Percentiles rank a stretch among this genome's conserved stretches.
phyloP scores from a whole-genome alignment of 192 early-diverging fungal genomes.

The Umbelopsis sp. region DNA sequence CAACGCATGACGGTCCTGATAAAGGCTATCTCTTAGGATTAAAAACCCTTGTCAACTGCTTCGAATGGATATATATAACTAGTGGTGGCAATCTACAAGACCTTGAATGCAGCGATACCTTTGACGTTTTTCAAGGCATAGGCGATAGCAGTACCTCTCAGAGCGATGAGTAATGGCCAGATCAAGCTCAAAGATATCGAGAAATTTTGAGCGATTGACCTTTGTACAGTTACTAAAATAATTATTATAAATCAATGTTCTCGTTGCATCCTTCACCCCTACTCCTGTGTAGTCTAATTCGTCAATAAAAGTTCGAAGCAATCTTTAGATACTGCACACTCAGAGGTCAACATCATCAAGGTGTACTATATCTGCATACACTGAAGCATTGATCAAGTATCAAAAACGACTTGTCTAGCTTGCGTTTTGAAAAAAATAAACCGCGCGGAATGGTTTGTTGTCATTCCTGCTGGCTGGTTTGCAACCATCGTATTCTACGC shows the following conservation, averaged over 20 bases:
- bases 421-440: too few species aligned
- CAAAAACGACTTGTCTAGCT: too few species aligned
- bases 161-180: neutral
- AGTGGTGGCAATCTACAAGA: slow-evolving; percentile 38
- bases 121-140: slow-evolving; percentile 8
- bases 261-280: neutral
- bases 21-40: slow-evolving; percentile 81
- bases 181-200: neutral
- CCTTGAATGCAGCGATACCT: slow-evolving; percentile 20
- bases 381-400: too few species aligned
- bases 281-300: too few species aligned
- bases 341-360: too few species aligned
- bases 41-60: slow-evolving; percentile 66
- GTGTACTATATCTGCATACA: too few species aligned
- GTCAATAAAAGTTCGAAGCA: too few species aligned
- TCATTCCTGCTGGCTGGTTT: too few species aligned
- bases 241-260: neutral
- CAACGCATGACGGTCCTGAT: slow-evolving; percentile 62
- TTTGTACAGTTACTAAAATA: slow-evolving; percentile 1
- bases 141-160: neutral
- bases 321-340: too few species aligned
- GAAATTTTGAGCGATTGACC: neutral
- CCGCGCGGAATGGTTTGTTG: too few species aligned
- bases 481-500: too few species aligned
- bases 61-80: slow-evolving; percentile 66